Percentiles rank a stretch among this genome's conserved stretches.
Conservation (phyloP, 31 red algal species). For the Asparagopsis taxiformis region DNA sequence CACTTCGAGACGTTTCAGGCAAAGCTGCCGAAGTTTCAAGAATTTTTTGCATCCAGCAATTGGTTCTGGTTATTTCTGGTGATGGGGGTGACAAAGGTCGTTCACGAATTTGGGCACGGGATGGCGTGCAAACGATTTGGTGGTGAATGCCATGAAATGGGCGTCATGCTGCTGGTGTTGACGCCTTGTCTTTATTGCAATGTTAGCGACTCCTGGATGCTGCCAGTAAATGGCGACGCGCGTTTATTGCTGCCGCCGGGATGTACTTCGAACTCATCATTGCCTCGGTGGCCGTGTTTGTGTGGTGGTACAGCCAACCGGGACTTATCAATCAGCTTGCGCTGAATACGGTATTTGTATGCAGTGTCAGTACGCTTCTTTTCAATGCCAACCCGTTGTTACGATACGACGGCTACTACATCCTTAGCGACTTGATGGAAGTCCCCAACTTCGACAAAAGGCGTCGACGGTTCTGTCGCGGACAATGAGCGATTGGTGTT, state of each 20-base stretch:
- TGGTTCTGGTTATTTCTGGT: too few species aligned
- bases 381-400: slow-evolving; percentile 5
- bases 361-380: background rate
- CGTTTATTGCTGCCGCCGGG: background rate
- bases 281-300: background rate
- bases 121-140: background rate
- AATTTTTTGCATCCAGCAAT: too few species aligned
- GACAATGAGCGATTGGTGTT: too few species aligned
- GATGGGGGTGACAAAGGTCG: too few species aligned
- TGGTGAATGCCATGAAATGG: slow-evolving; percentile 6
- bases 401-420: too few species aligned
- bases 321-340: background rate
- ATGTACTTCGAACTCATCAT: background rate
- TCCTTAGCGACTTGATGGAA: too few species aligned
- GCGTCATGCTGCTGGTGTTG: slow-evolving; percentile 1
- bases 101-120: slow-evolving; percentile 3
- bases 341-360: background rate
- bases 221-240: background rate
- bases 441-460: too few species aligned
- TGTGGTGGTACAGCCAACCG: background rate
- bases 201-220: background rate
- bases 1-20: too few species aligned
- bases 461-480: too few species aligned
- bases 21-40: too few species aligned
- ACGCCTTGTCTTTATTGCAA: background rate